A percentile compares a stretch with the other conserved stretches of the same genome.
Conservation (phyloP, 306 rosid genomes). For the Glycine latifolia region DNA sequence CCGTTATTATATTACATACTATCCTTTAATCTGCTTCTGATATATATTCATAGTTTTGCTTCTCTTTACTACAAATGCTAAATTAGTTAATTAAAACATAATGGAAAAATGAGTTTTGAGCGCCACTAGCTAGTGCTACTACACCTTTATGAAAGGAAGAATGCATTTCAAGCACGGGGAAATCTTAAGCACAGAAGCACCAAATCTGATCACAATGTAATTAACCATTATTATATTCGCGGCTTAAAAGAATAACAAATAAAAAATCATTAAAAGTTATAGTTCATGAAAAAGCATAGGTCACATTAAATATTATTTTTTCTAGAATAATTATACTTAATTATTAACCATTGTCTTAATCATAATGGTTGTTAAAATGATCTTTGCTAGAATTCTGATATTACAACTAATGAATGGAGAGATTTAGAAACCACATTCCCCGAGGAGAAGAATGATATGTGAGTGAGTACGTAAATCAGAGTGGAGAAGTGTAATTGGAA, state of each 20-base stretch:
- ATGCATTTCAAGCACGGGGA: not conserved
- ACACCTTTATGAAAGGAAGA: not conserved
- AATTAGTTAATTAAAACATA: not conserved
- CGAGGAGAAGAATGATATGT: conserved; percentile 51
- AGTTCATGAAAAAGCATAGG: not conserved
- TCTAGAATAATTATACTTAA: no score
- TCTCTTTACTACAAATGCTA: not conserved
- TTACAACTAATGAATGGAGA: not conserved
- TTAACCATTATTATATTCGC: not conserved
- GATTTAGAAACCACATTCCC: conserved; percentile 1
- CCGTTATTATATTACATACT: not conserved
- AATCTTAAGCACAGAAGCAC: not conserved
- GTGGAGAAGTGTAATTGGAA: conserved; percentile 37
- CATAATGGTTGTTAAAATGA: no score
- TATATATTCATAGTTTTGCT: not conserved
- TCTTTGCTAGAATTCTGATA: not conserved
- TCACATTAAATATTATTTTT: not conserved
- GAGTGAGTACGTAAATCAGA: conserved; percentile 47
- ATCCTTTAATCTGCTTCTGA: not conserved
- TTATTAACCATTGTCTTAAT: no score
- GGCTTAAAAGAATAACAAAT: no score
- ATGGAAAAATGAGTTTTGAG: not conserved
- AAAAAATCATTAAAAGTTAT: no score
- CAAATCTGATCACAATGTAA: not conserved
- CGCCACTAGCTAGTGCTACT: not conserved